Percentiles rank a stretch among this genome's conserved stretches.
Evolutionary conservation across 164 flowering plant genomes (phyloP).

Genomic region (Platanus orientalis): DNA sequence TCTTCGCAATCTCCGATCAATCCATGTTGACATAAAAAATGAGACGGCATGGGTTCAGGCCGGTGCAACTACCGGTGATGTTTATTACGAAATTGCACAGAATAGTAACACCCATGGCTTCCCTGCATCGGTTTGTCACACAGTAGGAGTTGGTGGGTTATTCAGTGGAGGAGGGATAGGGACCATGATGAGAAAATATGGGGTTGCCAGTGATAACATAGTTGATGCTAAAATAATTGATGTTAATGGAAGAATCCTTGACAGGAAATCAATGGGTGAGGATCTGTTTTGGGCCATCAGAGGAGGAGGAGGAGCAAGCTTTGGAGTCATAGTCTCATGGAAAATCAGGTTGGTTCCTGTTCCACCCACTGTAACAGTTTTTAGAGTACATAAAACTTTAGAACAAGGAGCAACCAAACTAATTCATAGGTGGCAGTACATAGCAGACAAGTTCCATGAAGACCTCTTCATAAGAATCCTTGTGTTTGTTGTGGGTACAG

Average conservation of each 20-base stretch:
- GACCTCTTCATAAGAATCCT: constrained; percentile 2
- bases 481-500: not conserved
- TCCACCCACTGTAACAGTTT: no score
- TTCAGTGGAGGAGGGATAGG: constrained; percentile 12
- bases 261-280: no score
- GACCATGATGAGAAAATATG: constrained; percentile 7
- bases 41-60: constrained; percentile 8
- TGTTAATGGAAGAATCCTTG: not conserved
- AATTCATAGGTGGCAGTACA: not conserved
- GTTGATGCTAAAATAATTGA: constrained; percentile 1
- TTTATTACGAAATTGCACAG: constrained; percentile 9
- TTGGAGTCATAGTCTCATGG: no score
- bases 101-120: constrained; percentile 8
- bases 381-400: not conserved
- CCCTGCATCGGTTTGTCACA: constrained; percentile 5
- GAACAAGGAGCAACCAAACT: constrained; percentile 2
- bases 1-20: no score
- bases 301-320: no score
- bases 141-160: constrained; percentile 12
- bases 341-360: no score
- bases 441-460: constrained; percentile 1
- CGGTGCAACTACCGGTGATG: constrained; percentile 9
- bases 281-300: no score
- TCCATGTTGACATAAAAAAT: not conserved
- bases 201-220: constrained; percentile 9